phyloP scores from a whole-genome alignment of 176 grass and related monocot species.

The Eremochloa ophiuroides region DNA sequence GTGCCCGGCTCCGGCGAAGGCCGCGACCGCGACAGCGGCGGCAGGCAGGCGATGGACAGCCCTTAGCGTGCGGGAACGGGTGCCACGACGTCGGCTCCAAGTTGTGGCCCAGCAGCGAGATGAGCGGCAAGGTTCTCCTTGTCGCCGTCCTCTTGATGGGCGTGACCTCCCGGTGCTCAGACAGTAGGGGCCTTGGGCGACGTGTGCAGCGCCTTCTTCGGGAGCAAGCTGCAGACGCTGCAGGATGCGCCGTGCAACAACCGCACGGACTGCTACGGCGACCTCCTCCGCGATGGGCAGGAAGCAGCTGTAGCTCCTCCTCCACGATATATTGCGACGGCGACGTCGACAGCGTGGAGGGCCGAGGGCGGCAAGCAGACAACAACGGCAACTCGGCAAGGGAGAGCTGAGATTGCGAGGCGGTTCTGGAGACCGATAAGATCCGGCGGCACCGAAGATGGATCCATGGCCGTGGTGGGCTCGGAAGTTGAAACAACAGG shows the following conservation, averaged over 20 bases:
- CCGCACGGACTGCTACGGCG: constrained; percentile 59
- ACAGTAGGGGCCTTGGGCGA: constrained; percentile 54
- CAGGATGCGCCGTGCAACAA: constrained; percentile 68
- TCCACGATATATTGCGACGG: too few species aligned
- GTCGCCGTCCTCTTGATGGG: constrained; percentile 49
- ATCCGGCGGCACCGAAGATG: too few species aligned
- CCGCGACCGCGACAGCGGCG: constrained; percentile 7
- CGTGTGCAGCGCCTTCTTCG: constrained; percentile 41
- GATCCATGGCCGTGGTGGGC: too few species aligned
- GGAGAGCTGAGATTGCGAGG: too few species aligned
- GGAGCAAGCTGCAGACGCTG: constrained; percentile 43
- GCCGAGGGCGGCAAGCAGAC: too few species aligned
- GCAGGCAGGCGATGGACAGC: constrained; percentile 57
- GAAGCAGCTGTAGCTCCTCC: too few species aligned
- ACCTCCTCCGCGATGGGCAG: constrained; percentile 75
- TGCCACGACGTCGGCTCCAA: constrained; percentile 91
- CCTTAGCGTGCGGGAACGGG: constrained; percentile 51
- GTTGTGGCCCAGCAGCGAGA: constrained; percentile 76
- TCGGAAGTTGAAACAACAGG: too few species aligned
- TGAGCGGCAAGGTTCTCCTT: constrained; percentile 41
- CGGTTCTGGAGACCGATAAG: too few species aligned
- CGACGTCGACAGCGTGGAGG: too few species aligned
- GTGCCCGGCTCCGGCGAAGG: neutral
- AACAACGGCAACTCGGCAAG: too few species aligned
- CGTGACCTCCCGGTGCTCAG: constrained; percentile 41